Conservation (phyloP, 108 stramenopile species). For the Cylindrotheca fusiformis region DNA sequence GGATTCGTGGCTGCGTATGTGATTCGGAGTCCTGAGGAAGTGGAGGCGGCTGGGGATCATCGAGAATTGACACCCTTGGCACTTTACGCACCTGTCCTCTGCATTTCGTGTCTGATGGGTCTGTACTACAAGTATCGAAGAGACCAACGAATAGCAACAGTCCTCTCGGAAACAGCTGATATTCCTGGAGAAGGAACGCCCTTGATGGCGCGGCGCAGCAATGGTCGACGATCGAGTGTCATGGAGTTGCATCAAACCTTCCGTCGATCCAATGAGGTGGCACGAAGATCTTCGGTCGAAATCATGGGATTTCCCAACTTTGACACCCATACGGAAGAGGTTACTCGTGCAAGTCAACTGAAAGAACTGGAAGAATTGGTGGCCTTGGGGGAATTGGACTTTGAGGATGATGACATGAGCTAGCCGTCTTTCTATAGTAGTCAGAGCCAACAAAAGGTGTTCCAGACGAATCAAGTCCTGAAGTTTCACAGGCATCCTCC, state of each 20-base stretch:
- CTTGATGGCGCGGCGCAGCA: neutral
- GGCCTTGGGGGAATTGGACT: conserved; percentile 2
- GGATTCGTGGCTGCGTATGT: conserved; percentile 59
- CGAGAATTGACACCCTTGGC: conserved; percentile 51
- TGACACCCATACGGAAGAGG: conserved; percentile 19
- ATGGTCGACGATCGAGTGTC: conserved; percentile 30
- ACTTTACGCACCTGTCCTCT: conserved; percentile 24
- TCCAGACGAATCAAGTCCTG: no score
- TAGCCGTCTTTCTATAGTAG: no score
- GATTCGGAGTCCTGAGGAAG: conserved; percentile 58
- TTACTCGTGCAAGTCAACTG: neutral
- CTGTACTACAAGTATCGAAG: conserved; percentile 4
- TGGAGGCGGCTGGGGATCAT: conserved; percentile 39
- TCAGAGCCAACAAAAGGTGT: no score
- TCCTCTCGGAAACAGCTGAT: neutral
- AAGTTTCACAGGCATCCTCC: no score
- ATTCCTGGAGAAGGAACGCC: conserved; percentile 6
- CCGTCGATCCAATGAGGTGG: conserved; percentile 18
- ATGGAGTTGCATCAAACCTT: conserved; percentile 23
- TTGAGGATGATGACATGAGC: neutral
- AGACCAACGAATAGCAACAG: neutral
- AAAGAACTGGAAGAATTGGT: conserved; percentile 17
- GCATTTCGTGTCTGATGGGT: conserved; percentile 12
- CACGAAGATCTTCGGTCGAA: conserved; percentile 23
- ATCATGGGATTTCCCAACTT: conserved; percentile 17